Evolutionary conservation across 345 rosid genomes (phyloP), one percentile per base, ranked within the genome.

Genomic region (Camelina neglecta): DNA sequence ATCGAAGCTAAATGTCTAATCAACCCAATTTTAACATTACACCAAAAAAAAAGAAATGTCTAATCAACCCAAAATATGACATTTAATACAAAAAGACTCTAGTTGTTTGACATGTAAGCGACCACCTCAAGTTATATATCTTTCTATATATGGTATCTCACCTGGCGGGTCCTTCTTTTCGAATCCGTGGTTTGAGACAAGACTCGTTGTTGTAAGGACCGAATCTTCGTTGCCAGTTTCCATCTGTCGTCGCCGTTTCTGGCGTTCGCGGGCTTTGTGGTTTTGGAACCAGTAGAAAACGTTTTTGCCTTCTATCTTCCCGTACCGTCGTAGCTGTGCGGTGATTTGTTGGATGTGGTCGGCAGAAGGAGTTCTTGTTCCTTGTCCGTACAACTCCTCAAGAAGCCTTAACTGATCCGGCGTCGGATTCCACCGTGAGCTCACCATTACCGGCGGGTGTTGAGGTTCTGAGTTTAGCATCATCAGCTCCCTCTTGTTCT

Each of bases 231-330:
- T 53, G 12, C 60, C 69, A 39, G 84, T 85, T 71, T 95, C 97
- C 93, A 90, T 83, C 73, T 92, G 92, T 49, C 96, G 90, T 49
- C 97, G 87, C 1, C 94, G 88, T 75, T 89, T 90, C 62, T 87
- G 97, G 18, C 97, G 84, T 47, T 93, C 97, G 33, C 98, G 85
- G 6, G 98, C 97, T 85, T 94, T 94, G 79, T 94, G 98, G 74
- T 94, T 94, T 73, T 94, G 98, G 60, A 94, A 94, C 98, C 98
- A 93, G 81, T 93, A 93, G 75, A 93, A 93, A 24, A 93, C 97
- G 62, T 93, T 93, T 78, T 93, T 93, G 36, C 98, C 98, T 87
- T 93, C 98, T 8, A 93, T 93, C 85, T 89, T 93, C 1, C 98
- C 98, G 58, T 85, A 93, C 5, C 95, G 76, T 10, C 93, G 84